Percentiles rank a stretch among this genome's conserved stretches.
Conservation (phyloP, 164 flowering plant genomes). For the Berberis vulgaris region DNA sequence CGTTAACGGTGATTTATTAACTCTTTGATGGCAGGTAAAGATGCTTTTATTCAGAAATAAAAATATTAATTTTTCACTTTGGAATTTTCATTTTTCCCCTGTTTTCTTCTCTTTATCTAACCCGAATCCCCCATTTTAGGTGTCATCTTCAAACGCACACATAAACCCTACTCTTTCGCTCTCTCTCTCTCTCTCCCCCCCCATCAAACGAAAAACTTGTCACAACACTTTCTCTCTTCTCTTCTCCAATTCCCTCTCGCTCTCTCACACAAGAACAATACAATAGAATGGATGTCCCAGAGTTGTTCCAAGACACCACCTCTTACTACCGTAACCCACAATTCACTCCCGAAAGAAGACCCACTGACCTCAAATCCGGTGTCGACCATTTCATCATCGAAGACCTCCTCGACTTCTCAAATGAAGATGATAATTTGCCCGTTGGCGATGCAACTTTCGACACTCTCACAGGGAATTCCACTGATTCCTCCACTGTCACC, state of each 20-base stretch:
- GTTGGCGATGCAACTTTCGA: constrained; percentile 15
- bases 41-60: constrained; percentile 23
- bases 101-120: constrained; percentile 8
- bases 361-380: constrained; percentile 21
- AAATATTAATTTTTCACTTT: not conserved
- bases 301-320: constrained; percentile 27
- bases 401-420: constrained; percentile 81
- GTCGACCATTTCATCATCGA: constrained; percentile 60
- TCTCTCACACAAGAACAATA: not conserved
- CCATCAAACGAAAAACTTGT: not conserved
- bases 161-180: constrained; percentile 24
- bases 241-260: not conserved
- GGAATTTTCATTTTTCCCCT: not conserved
- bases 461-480: constrained; percentile 25
- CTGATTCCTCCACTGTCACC: constrained; percentile 51
- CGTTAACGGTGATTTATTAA: too few species aligned
- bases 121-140: constrained; percentile 33
- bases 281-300: constrained; percentile 41
- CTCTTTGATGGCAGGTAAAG: too few species aligned
- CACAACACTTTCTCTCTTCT: constrained; percentile 2
- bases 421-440: constrained; percentile 31
- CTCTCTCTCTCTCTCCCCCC: constrained; percentile 5
- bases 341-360: constrained; percentile 30
- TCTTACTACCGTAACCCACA: constrained; percentile 21
- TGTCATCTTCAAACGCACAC: constrained; percentile 59